A percentile compares a stretch with the other conserved stretches of the same genome.
phyloP scores from a whole-genome alignment of 106 monocot genomes.

The Narthecium ossifragum region DNA sequence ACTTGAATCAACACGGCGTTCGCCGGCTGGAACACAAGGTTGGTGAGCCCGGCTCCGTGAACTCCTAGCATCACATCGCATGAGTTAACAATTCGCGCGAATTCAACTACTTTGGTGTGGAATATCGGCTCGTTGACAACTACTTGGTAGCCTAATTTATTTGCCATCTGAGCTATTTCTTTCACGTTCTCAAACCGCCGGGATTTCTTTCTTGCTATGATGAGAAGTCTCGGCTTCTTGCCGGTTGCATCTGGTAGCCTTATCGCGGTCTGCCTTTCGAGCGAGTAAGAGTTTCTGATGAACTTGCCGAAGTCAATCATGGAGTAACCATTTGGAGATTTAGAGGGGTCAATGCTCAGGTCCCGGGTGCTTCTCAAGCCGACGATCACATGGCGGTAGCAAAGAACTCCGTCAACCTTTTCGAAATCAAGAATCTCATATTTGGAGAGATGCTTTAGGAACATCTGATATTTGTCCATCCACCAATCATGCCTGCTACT shows the following conservation, averaged over 20 bases:
- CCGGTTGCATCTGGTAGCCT: neutral
- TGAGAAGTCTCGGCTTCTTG: conserved; percentile 41
- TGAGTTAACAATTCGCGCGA: conserved; percentile 51
- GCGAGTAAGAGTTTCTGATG: conserved; percentile 21
- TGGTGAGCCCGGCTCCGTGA: conserved; percentile 72
- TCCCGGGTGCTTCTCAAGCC: conserved; percentile 20
- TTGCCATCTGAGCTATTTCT: conserved; percentile 31
- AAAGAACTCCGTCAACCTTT: conserved; percentile 10
- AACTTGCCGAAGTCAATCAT: conserved; percentile 42
- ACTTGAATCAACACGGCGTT: conserved; percentile 44
- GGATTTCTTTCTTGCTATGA: conserved; percentile 46
- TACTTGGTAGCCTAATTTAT: conserved; percentile 45
- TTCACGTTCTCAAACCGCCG: conserved; percentile 39
- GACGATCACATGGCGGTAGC: conserved; percentile 22
- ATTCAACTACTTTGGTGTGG: conserved; percentile 21
- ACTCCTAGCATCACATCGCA: conserved; percentile 67
- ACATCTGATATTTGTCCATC: conserved; percentile 10
- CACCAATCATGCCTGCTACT: conserved; percentile 13
- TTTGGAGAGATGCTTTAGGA: conserved; percentile 11
- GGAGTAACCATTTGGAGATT: conserved; percentile 16
- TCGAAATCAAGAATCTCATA: conserved; percentile 29
- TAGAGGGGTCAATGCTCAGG: conserved; percentile 27
- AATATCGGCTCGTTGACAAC: conserved; percentile 32
- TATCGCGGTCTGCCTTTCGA: conserved; percentile 20
- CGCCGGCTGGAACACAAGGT: conserved; percentile 48